Percentiles rank a stretch among this genome's conserved stretches.
phyloP scores from a whole-genome alignment of 768 basidiomycete genomes.

The Floccularia luteovirens region DNA sequence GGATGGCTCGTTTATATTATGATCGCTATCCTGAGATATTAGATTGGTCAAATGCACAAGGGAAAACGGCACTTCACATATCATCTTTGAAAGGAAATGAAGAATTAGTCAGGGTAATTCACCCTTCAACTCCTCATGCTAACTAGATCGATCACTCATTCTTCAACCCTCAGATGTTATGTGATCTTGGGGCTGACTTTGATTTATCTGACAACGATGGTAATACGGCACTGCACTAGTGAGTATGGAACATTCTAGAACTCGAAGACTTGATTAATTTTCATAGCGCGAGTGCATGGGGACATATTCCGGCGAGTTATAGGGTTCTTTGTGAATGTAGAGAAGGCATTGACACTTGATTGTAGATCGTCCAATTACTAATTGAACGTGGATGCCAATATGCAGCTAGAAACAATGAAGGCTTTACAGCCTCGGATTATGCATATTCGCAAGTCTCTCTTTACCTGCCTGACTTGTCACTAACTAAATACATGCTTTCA shows the following conservation, averaged over 20 bases:
- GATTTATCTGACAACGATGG: constrained; percentile 89
- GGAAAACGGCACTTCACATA: constrained; percentile 86
- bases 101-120: constrained; percentile 74
- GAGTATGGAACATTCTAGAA: constrained; percentile 20
- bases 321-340: constrained; percentile 4
- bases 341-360: constrained; percentile 4
- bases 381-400: constrained; percentile 88
- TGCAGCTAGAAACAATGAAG: constrained; percentile 79
- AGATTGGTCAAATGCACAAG: constrained; percentile 89
- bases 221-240: constrained; percentile 93
- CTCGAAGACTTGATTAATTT: constrained; percentile 5
- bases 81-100: constrained; percentile 87
- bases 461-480: neutral
- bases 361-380: constrained; percentile 72
- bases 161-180: constrained; percentile 60
- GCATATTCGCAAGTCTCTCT: constrained; percentile 67
- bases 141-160: constrained; percentile 2
- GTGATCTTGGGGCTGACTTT: constrained; percentile 84
- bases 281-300: constrained; percentile 80
- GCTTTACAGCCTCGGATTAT: constrained; percentile 89
- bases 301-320: constrained; percentile 63
- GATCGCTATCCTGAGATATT: constrained; percentile 82
- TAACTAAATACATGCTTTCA: constrained; percentile 4
- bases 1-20: constrained; percentile 84
- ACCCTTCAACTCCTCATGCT: constrained; percentile 1